Evolutionary conservation across 805 yeast genomes (phyloP), one percentile per base, ranked within the genome.

Genomic region (Cyberlindnera xylosilytica): DNA sequence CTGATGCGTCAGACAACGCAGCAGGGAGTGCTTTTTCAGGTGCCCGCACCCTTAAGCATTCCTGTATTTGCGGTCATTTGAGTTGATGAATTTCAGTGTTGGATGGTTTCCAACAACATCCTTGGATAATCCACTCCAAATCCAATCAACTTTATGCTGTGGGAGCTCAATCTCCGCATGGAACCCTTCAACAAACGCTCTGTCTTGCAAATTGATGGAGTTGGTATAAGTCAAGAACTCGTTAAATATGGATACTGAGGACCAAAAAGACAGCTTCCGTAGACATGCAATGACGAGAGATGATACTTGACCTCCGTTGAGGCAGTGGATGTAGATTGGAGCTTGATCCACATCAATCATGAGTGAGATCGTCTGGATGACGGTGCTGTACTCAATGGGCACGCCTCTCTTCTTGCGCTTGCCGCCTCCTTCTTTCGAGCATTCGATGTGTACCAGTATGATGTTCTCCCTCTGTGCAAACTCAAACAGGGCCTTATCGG

Each of bases 281-380:
- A 89, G 65, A 59, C 97, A 89, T 4, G 97, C 98, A 19, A 91
- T 75, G 1, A 87, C 79, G 35, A 93, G 67, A 19, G 91, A 78
- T 0, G 96, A 87, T 2, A 87, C 83, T 50, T 87, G 89, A 9
- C 95, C 89, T 0, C 97, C 98, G 57, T 88, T 90, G 20, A 81
- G 66, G 61, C 98, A 91, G 62, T 91, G 97, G 5, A 91, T 61
- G 58, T 85, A 90, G 2, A 84, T 68, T 1, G 97, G 96, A 10
- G 81, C 76, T 49, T 72, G 66, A 16, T 74, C 72, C 19, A 70
- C 66, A 55, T 83, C 79, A 12, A 83, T 68, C 45, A 89, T 66
- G 30, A 78, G 64, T 45, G 76, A 78, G n/a, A 91, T 62, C 1
- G 83, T 83, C 37, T 71, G 66, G 1, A 73, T 60, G 0, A 84